Evolutionary conservation across 345 rosid species (phyloP).

Genomic region (Populus ilicifolia): DNA sequence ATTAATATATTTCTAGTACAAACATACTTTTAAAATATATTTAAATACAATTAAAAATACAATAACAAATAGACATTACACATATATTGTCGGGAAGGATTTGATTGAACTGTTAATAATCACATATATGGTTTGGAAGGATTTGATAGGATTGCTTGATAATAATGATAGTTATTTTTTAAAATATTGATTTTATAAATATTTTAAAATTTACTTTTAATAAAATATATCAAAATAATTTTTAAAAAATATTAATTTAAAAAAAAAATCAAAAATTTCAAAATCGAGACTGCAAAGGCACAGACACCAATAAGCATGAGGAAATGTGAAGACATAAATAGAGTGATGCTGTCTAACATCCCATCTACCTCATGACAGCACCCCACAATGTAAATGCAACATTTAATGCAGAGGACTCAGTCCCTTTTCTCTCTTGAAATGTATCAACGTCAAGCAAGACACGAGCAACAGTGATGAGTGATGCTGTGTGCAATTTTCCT

Average conservation of each 20-base stretch:
- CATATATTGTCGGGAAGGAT: not conserved
- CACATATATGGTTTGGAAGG: not conserved
- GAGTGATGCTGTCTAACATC: not conserved
- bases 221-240: no score
- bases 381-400: slow-evolving; percentile 39
- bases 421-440: not conserved
- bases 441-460: not conserved
- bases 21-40: no score
- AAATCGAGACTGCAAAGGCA: not conserved
- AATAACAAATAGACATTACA: not conserved
- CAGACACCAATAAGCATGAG: not conserved
- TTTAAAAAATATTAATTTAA: no score
- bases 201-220: no score
- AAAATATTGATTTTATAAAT: no score
- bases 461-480: not conserved
- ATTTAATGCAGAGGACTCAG: slow-evolving; percentile 12
- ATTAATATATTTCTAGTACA: no score
- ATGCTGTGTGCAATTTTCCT: not conserved
- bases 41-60: no score
- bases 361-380: slow-evolving; percentile 44
- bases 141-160: no score
- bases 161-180: no score
- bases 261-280: no score
- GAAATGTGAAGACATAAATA: not conserved
- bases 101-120: no score